Percentiles rank a stretch among this genome's conserved stretches.
These are phyloP conservation scores for Aspergillus unguis DNA, from an alignment of 2,329 filamentous ascomycete genomes.

Conservation along the genomic window DNA sequence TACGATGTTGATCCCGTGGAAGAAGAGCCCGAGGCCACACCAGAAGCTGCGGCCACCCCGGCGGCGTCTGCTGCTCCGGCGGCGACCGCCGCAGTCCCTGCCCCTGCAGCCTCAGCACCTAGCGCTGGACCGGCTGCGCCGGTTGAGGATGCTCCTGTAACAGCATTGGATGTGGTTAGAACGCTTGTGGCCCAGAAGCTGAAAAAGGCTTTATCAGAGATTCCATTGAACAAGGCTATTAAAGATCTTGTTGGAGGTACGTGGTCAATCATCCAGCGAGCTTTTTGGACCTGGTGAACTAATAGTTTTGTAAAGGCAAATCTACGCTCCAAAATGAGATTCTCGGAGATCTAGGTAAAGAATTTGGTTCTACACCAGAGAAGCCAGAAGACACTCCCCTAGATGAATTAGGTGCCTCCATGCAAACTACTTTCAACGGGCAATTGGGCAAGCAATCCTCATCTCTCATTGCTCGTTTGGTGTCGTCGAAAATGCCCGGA, in stretches of 20 bases:
- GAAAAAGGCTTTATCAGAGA: slow-evolving; percentile 86
- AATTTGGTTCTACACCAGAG: slow-evolving; percentile 96
- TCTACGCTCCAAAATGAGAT: slow-evolving; percentile 99
- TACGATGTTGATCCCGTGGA: slow-evolving; percentile 95
- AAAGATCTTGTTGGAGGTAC: slow-evolving; percentile 96
- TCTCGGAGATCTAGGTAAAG: slow-evolving; percentile 92
- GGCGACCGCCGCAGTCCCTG: slow-evolving; percentile 50
- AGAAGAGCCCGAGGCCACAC: slow-evolving; percentile 68
- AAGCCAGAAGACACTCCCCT: slow-evolving; percentile 97
- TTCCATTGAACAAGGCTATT: slow-evolving; percentile 93
- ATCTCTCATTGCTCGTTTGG: slow-evolving; percentile 86
- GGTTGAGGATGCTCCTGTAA: slow-evolving; percentile 80
- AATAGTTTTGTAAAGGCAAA: slow-evolving; percentile 64
- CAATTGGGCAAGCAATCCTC: slow-evolving; percentile 96
- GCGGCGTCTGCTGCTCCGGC: slow-evolving; percentile 41
- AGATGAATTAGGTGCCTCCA: slow-evolving; percentile 88
- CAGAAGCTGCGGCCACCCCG: slow-evolving; percentile 37
- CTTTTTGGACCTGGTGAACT: slow-evolving; percentile 6
- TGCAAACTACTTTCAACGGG: slow-evolving; percentile 98
- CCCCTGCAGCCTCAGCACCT: slow-evolving; percentile 56
- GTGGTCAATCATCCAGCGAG: slow-evolving; percentile 34
- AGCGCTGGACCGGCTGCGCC: slow-evolving; percentile 82
- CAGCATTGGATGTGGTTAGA: slow-evolving; percentile 84
- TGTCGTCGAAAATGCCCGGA: slow-evolving; percentile 99
- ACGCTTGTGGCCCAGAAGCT: slow-evolving; percentile 93